Evolutionary conservation across 2,329 filamentous ascomycete species (phyloP), one percentile per base, ranked within the genome.

Genomic region (Beauveria caledonica): DNA sequence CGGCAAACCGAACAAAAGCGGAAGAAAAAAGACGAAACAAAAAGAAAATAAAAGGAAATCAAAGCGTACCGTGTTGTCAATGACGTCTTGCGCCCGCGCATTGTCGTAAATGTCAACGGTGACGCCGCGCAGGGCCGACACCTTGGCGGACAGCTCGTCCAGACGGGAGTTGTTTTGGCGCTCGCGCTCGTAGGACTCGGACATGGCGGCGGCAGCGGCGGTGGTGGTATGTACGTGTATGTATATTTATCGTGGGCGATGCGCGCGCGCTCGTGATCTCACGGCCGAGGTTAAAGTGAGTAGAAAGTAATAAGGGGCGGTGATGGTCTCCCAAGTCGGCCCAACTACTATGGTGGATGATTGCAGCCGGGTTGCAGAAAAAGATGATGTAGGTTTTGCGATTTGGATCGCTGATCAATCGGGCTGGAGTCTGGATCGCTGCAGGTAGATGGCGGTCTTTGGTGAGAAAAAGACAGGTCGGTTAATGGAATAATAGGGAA

Each of bases 61-160:
- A 17, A 5, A n/a, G n/a, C 25, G 17, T 81, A 95, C 90, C 44
- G 90, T 93, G 69, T 85, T 86, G 75, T 99, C 91, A 66, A 99
- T 89, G 64, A 96, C 84, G 66, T 89, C 85, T 68, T 97, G 93
- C 68, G 90, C 85, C 62, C 91, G 86, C 54, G 94, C 94, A 72
- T 94, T 92, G 77, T 97, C 92, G 81, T 97, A 97, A 70, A 99
- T 99, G 78, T 99, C 92, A 65, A 97, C 86, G 46, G 94, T 99
- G 55, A 99, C 91, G 74, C 89, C 90, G 70, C 93, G 91, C 64
- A 99, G 84, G 57, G 92, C 91, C 19, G 90, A 90, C 60, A 97
- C 92, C 78, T 99, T 99, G 66, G 86, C 83, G 17, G 89, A 89
- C 42, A 99, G 88, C 72, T 96, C 92, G 69, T 93, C 87, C 60